phyloP scores from a whole-genome alignment of 305 asterid species.

The Fraxinus xanthoxyloides region DNA sequence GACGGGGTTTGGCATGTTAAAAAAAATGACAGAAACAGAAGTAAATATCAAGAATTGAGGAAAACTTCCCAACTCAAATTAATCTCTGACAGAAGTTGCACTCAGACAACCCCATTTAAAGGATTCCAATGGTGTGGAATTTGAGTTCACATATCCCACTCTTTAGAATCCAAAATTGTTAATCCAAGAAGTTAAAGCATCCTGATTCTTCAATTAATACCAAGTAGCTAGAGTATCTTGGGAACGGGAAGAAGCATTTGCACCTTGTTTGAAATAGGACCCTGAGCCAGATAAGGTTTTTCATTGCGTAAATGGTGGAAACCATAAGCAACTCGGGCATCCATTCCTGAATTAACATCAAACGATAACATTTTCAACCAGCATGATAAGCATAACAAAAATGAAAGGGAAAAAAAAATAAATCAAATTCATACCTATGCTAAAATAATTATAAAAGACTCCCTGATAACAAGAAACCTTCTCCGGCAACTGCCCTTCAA shows the following conservation, averaged over 20 bases:
- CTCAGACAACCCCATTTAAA: not conserved
- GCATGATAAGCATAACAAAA: not conserved
- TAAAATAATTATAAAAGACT: slow-evolving; percentile 90
- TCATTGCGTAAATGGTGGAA: slow-evolving; percentile 95
- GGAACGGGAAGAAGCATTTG: slow-evolving; percentile 19
- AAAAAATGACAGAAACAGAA: not conserved
- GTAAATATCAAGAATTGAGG: not conserved
- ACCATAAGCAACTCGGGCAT: slow-evolving; percentile 96
- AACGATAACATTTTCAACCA: slow-evolving; percentile 3
- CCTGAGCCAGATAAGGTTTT: slow-evolving; percentile 93
- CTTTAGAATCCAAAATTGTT: slow-evolving; percentile 8
- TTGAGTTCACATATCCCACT: not conserved
- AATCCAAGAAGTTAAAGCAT: not conserved
- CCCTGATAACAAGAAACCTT: slow-evolving; percentile 73
- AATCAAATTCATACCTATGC: slow-evolving; percentile 63
- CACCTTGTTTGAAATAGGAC: slow-evolving; percentile 95
- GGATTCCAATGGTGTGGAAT: not conserved
- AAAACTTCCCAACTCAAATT: not conserved
- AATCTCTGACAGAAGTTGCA: not conserved
- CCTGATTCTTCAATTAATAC: not conserved
- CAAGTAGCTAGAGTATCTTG: slow-evolving; percentile 5
- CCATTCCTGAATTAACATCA: slow-evolving; percentile 68
- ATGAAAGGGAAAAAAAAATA: not conserved
- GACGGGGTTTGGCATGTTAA: not conserved
- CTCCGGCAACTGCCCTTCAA: slow-evolving; percentile 77